phyloP scores from a whole-genome alignment of 2,329 filamentous ascomycete species.

The Sarocladiaceae sp. region DNA sequence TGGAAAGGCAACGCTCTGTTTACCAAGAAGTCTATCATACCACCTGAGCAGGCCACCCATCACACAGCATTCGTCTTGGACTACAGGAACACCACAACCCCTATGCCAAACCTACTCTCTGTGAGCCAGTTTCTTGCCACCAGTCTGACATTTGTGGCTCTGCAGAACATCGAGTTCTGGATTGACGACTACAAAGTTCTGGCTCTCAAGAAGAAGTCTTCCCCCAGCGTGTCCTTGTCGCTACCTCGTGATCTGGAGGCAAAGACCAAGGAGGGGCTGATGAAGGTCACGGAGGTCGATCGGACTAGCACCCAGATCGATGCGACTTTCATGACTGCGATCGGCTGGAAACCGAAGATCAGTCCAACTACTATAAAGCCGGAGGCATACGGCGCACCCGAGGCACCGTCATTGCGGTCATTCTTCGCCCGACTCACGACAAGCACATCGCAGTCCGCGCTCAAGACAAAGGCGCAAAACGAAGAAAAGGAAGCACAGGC shows the following conservation, averaged over 20 bases:
- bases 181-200: constrained; percentile 84
- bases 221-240: constrained; percentile 66
- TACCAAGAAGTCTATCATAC: constrained; percentile 77
- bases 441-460: constrained; percentile 42
- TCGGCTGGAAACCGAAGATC: constrained; percentile 72
- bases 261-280: constrained; percentile 79
- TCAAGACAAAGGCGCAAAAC: constrained; percentile 52
- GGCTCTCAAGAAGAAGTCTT: constrained; percentile 77
- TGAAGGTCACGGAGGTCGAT: constrained; percentile 79
- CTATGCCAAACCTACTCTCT: constrained; percentile 79
- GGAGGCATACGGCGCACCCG: constrained; percentile 44
- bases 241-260: constrained; percentile 78
- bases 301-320: constrained; percentile 90
- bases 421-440: constrained; percentile 79
- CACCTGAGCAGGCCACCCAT: constrained; percentile 58
- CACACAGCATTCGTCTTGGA: constrained; percentile 94
- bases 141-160: constrained; percentile 89
- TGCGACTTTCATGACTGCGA: constrained; percentile 80
- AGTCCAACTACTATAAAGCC: constrained; percentile 34
- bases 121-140: constrained; percentile 91
- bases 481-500: constrained; percentile 62
- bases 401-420: constrained; percentile 61
- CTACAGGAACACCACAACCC: constrained; percentile 84
- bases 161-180: constrained; percentile 84
- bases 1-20: constrained; percentile 99